These are phyloP conservation scores for Aurifilum marmelostoma DNA, from an alignment of 2,329 filamentous ascomycete species.

Conservation along the genomic window DNA sequence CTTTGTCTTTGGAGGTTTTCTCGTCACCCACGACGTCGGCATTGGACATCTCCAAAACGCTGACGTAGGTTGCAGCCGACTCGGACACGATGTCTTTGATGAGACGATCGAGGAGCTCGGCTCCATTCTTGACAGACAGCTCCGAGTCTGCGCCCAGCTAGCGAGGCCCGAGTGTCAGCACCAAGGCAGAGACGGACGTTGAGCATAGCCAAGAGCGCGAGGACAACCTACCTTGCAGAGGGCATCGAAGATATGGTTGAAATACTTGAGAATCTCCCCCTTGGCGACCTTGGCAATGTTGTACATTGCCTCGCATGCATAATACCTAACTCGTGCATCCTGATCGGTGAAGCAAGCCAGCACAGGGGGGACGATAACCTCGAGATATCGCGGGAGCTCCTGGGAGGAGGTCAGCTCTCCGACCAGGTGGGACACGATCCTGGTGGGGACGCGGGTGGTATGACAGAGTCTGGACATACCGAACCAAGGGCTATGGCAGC, in stretches of 20 bases:
- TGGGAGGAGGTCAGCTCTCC: conserved; percentile 42
- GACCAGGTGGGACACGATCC: not conserved
- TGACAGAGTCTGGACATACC: conserved; percentile 56
- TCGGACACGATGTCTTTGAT: conserved; percentile 97
- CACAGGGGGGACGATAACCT: conserved; percentile 93
- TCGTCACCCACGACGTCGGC: conserved; percentile 49
- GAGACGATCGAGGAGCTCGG: conserved; percentile 89
- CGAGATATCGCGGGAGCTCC: conserved; percentile 89
- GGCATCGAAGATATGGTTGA: conserved; percentile 98
- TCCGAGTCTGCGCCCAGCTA: conserved; percentile 95
- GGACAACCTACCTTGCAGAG: conserved; percentile 78
- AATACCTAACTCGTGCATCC: conserved; percentile 95
- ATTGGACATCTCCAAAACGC: conserved; percentile 69
- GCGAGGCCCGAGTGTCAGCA: conserved; percentile 19
- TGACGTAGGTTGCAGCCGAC: conserved; percentile 92
- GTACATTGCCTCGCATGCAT: conserved; percentile 99
- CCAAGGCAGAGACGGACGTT: not conserved
- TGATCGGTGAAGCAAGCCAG: conserved; percentile 97
- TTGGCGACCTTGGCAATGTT: conserved; percentile 99
- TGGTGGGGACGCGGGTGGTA: not conserved
- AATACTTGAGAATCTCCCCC: conserved; percentile 94
- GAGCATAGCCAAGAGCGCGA: conserved; percentile 7
- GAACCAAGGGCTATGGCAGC: conserved; percentile 93
- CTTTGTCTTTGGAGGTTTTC: conserved; percentile 51
- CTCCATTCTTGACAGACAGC: conserved; percentile 96